Conservation (phyloP, 148 eudicot species). For the Salicornia ramosissima region DNA sequence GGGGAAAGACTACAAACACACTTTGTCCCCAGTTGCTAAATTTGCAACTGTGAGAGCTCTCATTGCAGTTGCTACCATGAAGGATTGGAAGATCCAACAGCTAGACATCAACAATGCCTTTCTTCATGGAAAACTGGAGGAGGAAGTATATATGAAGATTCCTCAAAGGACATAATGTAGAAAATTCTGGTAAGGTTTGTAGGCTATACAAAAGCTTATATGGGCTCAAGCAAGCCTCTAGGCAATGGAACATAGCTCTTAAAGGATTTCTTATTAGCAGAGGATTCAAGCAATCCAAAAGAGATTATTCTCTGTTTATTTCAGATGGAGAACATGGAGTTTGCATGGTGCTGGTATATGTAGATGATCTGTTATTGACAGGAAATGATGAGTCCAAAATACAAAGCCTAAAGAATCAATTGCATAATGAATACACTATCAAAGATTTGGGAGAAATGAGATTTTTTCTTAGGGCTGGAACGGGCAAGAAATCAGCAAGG, state of each 20-base stretch:
- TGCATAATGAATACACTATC: not conserved
- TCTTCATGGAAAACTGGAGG: not conserved
- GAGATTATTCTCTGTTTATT: conserved; percentile 10
- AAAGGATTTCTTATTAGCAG: not conserved
- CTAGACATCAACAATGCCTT: conserved; percentile 5
- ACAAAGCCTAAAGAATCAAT: not conserved
- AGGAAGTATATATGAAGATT: not conserved
- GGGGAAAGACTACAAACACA: not conserved
- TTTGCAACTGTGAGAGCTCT: not conserved
- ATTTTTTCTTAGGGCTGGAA: not conserved
- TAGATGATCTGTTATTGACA: not conserved
- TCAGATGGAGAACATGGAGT: no score
- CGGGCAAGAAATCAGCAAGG: not conserved
- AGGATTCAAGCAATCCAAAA: not conserved
- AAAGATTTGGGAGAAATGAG: not conserved
- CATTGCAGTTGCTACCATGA: not conserved
- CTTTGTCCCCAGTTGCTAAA: not conserved
- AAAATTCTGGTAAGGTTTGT: not conserved
- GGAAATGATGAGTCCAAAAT: not conserved
- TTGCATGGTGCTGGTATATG: not conserved
- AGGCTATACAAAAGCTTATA: not conserved
- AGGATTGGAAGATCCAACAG: not conserved
- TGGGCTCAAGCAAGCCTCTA: not conserved
- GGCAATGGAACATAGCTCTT: not conserved
- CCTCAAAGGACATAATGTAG: not conserved